phyloP scores from a whole-genome alignment of 2,329 filamentous ascomycete genomes.

The Thelonectria blattea region DNA sequence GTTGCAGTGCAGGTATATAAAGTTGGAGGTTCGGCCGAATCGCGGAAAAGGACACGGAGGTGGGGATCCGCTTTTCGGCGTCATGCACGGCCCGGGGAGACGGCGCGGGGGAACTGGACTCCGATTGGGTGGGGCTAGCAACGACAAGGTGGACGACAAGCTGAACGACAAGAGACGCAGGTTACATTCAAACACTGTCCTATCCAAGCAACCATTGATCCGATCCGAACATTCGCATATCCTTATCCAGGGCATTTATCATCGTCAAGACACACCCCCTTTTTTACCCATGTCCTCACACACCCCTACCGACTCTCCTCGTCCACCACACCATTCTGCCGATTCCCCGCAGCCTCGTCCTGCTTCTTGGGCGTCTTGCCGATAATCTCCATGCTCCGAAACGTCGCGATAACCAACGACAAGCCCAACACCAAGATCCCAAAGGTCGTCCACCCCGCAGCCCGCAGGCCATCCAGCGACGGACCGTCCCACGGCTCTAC shows the following conservation, averaged over 20 bases:
- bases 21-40: conserved; percentile 12
- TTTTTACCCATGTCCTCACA: too few species aligned
- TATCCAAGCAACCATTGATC: too few species aligned
- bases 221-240: too few species aligned
- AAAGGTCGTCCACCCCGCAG: conserved; percentile 60
- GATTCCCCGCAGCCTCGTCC: background rate
- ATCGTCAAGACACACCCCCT: too few species aligned
- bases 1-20: background rate
- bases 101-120: conserved; percentile 11
- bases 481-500: conserved; percentile 52
- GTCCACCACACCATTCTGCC: conserved; percentile 34
- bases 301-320: conserved; percentile 22
- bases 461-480: conserved; percentile 55
- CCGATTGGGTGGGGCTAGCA: background rate
- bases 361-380: conserved; percentile 46
- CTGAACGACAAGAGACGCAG: too few species aligned
- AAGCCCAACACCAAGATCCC: conserved; percentile 52
- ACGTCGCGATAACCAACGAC: conserved; percentile 52
- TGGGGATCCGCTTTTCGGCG: conserved; percentile 22
- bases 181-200: too few species aligned
- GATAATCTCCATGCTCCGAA: conserved; percentile 59
- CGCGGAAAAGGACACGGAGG: conserved; percentile 3
- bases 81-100: conserved; percentile 17
- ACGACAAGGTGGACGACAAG: too few species aligned
- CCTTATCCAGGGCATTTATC: too few species aligned